phyloP scores from a whole-genome alignment of 176 grass and related monocot species.

The Oryza coarctata region DNA sequence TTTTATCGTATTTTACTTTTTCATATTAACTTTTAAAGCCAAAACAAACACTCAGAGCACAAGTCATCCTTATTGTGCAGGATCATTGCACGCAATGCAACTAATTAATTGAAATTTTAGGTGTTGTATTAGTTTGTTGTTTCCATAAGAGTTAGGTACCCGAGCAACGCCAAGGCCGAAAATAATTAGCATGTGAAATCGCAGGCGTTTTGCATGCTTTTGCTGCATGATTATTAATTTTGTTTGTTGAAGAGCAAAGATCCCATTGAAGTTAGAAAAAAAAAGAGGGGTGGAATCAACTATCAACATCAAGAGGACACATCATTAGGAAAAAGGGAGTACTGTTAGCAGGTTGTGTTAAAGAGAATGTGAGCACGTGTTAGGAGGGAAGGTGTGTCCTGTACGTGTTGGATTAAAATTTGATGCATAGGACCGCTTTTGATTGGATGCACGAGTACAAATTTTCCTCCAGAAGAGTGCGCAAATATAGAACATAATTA shows the following conservation, averaged over 20 bases:
- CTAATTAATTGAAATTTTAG: neutral
- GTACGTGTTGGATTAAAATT: neutral
- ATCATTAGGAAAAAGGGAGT: neutral
- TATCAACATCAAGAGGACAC: too few species aligned
- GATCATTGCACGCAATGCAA: neutral
- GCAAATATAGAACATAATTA: neutral
- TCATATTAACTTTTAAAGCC: too few species aligned
- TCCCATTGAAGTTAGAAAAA: neutral
- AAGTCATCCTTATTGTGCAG: neutral
- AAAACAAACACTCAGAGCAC: too few species aligned
- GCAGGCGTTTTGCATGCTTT: slow-evolving; percentile 28
- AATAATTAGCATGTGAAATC: slow-evolving; percentile 24
- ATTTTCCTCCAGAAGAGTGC: neutral
- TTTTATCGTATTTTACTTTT: too few species aligned
- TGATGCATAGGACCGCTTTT: too few species aligned
- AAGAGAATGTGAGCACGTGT: neutral
- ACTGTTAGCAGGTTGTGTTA: neutral
- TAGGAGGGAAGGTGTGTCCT: neutral
- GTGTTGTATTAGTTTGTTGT: neutral
- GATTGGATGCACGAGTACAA: neutral
- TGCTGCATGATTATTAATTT: neutral
- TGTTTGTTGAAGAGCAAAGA: slow-evolving; percentile 14
- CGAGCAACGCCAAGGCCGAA: neutral
- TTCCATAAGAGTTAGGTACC: neutral
- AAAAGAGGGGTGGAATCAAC: neutral